Evolutionary conservation across 306 rosid genomes (phyloP).

Genomic region (Cicer judaicum): DNA sequence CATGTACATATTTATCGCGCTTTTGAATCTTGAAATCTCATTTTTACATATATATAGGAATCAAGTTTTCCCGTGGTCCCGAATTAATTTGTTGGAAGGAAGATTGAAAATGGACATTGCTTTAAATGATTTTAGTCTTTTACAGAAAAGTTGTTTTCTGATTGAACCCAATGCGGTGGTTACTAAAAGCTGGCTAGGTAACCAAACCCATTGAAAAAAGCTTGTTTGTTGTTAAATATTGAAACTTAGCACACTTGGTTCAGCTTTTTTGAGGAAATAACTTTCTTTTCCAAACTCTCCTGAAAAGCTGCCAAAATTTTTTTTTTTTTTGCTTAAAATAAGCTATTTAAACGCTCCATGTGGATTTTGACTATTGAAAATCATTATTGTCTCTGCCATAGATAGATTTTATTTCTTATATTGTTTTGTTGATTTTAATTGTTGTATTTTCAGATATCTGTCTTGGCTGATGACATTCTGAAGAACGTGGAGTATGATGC

Average conservation of each 20-base stretch:
- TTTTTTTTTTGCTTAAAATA: background rate
- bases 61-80: slow-evolving; percentile 10
- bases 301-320: background rate
- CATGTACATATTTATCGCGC: background rate
- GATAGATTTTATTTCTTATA: slow-evolving; percentile 21
- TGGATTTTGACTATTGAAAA: slow-evolving; percentile 29
- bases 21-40: slow-evolving; percentile 19
- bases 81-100: slow-evolving; percentile 1
- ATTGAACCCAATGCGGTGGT: slow-evolving; percentile 11
- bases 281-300: background rate
- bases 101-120: slow-evolving; percentile 17
- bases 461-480: slow-evolving; percentile 87
- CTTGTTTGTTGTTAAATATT: slow-evolving; percentile 5
- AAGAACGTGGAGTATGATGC: slow-evolving; percentile 96
- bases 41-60: background rate
- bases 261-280: background rate
- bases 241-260: slow-evolving; percentile 20
- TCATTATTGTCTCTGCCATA: background rate
- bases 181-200: slow-evolving; percentile 28
- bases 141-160: background rate
- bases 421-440: slow-evolving; percentile 15
- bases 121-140: slow-evolving; percentile 18
- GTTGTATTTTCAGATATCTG: slow-evolving; percentile 76
- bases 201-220: background rate
- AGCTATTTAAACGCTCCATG: slow-evolving; percentile 8